Evolutionary conservation across 441 rosid genomes (phyloP).

Genomic region (Biscutella laevigata): DNA sequence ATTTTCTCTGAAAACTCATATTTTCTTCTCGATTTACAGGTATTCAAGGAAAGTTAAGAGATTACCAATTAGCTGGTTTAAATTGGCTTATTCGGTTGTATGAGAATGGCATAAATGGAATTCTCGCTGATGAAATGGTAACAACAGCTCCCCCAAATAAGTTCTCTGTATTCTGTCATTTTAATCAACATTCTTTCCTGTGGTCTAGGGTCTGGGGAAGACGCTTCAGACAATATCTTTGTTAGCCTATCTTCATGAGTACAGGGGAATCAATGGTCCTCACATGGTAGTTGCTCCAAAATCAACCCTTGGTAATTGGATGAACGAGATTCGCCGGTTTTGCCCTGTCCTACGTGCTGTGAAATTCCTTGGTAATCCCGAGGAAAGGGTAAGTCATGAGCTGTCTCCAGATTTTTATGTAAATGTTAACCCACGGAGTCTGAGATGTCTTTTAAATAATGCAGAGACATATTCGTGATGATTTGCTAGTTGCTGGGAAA

Average conservation of each 20-base stretch:
- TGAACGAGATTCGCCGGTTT: conserved; percentile 98
- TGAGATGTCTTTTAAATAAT: conserved; percentile 18
- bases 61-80: conserved; percentile 94
- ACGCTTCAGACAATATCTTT: conserved; percentile 98
- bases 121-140: conserved; percentile 99
- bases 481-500: conserved; percentile 89
- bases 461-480: conserved; percentile 91
- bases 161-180: neutral
- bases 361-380: conserved; percentile 98
- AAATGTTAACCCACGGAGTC: neutral
- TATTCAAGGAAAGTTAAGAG: conserved; percentile 96
- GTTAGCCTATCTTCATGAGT: conserved; percentile 89
- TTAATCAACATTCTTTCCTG: neutral
- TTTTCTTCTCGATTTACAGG: conserved; percentile 35
- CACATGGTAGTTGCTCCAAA: conserved; percentile 99
- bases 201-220: conserved; percentile 88
- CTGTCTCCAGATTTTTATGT: neutral
- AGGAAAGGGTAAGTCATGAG: conserved; percentile 68
- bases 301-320: conserved; percentile 99
- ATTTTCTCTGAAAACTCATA: neutral
- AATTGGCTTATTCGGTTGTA: conserved; percentile 97
- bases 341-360: conserved; percentile 86
- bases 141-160: neutral
- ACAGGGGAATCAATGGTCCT: conserved; percentile 91
- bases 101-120: conserved; percentile 98